Base-by-base conservation (phyloP, 2,329 filamentous ascomycete genomes). In the Fusarium brachygibbosum region DNA sequence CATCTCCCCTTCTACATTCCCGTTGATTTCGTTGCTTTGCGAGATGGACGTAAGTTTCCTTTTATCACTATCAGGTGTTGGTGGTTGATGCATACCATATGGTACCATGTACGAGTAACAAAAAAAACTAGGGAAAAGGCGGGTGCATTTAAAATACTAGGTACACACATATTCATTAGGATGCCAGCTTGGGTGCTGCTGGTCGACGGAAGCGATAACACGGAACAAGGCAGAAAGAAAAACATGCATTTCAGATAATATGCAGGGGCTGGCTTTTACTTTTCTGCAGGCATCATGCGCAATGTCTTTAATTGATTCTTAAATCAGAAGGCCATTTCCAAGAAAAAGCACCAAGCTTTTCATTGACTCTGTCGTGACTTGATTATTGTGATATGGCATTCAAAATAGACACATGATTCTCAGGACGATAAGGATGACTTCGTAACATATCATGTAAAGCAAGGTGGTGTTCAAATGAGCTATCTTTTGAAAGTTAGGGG, bases 101-200 rank as follows among this genome's bases (percentile, higher is more conserved):
- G 63, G 49, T 38, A 49, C 44, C 31, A 40, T 60, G 65, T 68
- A 68, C 32, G 64, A 68, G 49, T 68, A 58, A 44, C 34, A 42
- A 68, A 64, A 67, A 40, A 64, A 58, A 35, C n/a, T 3, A 16
- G 45, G 44, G 49, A 35, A 38, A 29, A n/a, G 31, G 34, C 13
- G 35, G 45, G 45, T 38, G 41, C 61, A 49, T 48, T 48, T 21
- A 53, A 60, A 49, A 66, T 23, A 58, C 25, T 45, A 23, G 38
- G 38, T 41, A 64, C n/a, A 59, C 31, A 57, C 38, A 35, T 54
- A 49, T 34, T 53, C 29, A 53, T 63, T 17, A 38, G 51, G 46
- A 44, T 32, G 37, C 41, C 52, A 56, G 46, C 38, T 58, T 38
- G 28, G 32, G 48, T 51, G 29, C 52, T 58, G 52, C 42, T 64